Evolutionary conservation across 768 basidiomycete species (phyloP), one percentile per base, ranked within the genome.

Genomic region (Leccinum ochraceum): DNA sequence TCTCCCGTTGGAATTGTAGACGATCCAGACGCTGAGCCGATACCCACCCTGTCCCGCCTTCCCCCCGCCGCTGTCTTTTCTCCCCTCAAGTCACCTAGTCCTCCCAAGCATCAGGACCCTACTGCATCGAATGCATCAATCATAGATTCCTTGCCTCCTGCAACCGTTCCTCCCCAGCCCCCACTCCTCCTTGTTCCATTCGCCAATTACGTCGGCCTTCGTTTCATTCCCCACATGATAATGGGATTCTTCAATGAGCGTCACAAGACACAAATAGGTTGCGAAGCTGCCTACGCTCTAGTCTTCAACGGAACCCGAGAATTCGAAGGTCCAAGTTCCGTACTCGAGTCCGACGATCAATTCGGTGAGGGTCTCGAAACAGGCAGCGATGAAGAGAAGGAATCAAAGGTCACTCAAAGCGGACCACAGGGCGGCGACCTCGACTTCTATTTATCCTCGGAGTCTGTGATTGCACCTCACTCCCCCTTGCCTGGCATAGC

Each of bases 191-290:
- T 94, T 48, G 85, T 94, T 32, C 80, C 86, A 13, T 93, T 87
- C 72, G 80, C 82, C 42, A 85, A 94, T 68, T 81, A 88, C 65
- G 80, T 96, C 56, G 95, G 95, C 7, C 82, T 95, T 69, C 83
- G 81, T 30, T 90, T 92, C 68, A 86, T 96, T 59, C 95, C 95
- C 13, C 76, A 83, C 66, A 95, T 96, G 94, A 83, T 96, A 52
- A 89, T 86, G 85, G 91, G 87, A 63, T 94, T 94, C 75, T 98
- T 97, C 79, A 95, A 94, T 71, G 88, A 91, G 71, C 86, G 94
- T 8, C 77, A 85, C 52, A 86, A 90, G 69, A 93, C 94, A n/a
- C 82, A 76, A 6, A 74, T 83, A 13, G 96, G 96, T 34, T 88
- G 90, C 10, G 87, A 95, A 65, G 89, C 89, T 11, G 95, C 89